Conservation (phyloP, 257 asterid species). For the Galeopsis tetrahit region DNA sequence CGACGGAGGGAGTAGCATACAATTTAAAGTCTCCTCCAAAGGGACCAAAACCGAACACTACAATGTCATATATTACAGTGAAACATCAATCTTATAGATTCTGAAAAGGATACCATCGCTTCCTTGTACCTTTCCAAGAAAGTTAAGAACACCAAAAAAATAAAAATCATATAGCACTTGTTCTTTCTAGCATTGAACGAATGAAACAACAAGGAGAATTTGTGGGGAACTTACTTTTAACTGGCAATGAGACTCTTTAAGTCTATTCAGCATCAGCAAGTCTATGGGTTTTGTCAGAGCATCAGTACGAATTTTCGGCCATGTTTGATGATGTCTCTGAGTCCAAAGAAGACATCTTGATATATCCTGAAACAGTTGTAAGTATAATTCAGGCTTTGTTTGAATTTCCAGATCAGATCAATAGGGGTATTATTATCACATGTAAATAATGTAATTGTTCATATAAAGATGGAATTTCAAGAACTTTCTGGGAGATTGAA, state of each 20-base stretch:
- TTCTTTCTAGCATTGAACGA: slow-evolving; percentile 15
- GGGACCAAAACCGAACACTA: background rate
- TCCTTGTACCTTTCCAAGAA: background rate
- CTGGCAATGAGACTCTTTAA: slow-evolving; percentile 85
- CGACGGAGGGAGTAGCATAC: background rate
- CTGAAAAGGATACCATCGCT: slow-evolving; percentile 11
- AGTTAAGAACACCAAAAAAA: background rate
- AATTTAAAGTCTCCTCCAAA: slow-evolving; percentile 3
- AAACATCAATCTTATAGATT: background rate
- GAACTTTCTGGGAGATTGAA: slow-evolving; percentile 9
- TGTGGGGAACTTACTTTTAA: slow-evolving; percentile 64
- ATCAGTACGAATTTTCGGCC: slow-evolving; percentile 98
- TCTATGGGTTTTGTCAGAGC: slow-evolving; percentile 87
- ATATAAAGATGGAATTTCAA: slow-evolving; percentile 25
- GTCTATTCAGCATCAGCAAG: slow-evolving; percentile 82
- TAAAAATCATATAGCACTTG: slow-evolving; percentile 17
- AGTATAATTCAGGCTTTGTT: slow-evolving; percentile 16
- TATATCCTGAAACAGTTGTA: slow-evolving; percentile 69
- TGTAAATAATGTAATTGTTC: slow-evolving; percentile 5
- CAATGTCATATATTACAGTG: background rate
- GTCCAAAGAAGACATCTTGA: slow-evolving; percentile 98
- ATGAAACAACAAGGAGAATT: slow-evolving; percentile 15
- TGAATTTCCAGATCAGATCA: slow-evolving; percentile 17
- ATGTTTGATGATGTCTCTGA: slow-evolving; percentile 96
- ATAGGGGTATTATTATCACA: background rate